A percentile compares a stretch with the other conserved stretches of the same genome.
These are phyloP conservation scores for Polyporus arcularius DNA, from an alignment of 768 basidiomycete species.

Conservation along the genomic window DNA sequence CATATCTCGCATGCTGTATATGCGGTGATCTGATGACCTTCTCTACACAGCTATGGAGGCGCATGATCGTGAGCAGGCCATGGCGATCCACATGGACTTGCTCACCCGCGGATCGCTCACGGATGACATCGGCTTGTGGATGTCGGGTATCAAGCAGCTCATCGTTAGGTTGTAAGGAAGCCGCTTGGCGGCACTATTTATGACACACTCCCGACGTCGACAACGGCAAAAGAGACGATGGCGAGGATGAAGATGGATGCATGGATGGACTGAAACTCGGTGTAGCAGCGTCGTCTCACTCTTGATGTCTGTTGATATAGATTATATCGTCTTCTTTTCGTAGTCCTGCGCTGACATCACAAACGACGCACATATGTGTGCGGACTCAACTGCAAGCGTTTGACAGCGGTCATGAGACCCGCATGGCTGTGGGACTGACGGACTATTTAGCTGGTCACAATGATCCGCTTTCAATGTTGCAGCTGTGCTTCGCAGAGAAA, in stretches of 20 bases:
- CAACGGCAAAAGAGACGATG: constrained; percentile 10
- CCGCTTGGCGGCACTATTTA: constrained; percentile 1
- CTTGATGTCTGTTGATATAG: constrained; percentile 12
- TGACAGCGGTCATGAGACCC: no score
- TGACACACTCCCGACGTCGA: neutral
- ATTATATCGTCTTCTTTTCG: neutral
- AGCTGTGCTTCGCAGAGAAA: no score
- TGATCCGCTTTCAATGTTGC: no score
- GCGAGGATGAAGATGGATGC: neutral
- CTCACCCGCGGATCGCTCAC: constrained; percentile 78
- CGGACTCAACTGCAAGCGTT: no score
- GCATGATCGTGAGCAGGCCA: constrained; percentile 73
- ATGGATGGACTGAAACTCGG: constrained; percentile 1
- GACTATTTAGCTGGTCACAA: no score
- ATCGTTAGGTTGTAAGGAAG: constrained; percentile 62
- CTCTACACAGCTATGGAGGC: constrained; percentile 71
- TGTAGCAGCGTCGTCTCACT: constrained; percentile 17
- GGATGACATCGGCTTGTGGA: constrained; percentile 83
- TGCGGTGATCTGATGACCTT: neutral
- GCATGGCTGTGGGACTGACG: no score
- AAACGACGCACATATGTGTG: no score
- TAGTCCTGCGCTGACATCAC: no score
- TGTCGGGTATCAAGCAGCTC: constrained; percentile 89
- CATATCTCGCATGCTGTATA: neutral
- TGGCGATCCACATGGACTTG: constrained; percentile 84